A percentile compares a stretch with the other conserved stretches of the same genome.
Conservation (phyloP, 768 basidiomycete genomes). For the Suillus tomentosus region DNA sequence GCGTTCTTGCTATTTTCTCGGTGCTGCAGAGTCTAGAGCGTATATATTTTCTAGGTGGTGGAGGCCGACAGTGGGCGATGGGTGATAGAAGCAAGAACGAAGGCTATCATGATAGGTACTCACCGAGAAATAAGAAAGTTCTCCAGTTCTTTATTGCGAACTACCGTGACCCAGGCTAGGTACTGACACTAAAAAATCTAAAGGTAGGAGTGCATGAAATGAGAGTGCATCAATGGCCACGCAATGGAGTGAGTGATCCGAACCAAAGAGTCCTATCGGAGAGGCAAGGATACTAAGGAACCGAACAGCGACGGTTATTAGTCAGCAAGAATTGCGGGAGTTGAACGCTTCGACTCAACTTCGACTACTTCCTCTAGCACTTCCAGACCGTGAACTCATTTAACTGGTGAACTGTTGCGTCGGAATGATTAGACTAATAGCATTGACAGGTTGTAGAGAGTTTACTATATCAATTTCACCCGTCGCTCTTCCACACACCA, state of each 20-base stretch:
- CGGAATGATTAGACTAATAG: background rate
- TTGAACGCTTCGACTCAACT: no score
- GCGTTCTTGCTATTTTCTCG: no score
- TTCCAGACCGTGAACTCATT: background rate
- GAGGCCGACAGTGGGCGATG: no score
- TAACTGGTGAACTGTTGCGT: background rate
- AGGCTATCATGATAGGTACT: no score
- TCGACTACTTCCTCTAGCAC: background rate
- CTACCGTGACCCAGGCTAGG: background rate
- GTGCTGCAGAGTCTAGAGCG: no score
- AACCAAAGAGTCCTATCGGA: background rate
- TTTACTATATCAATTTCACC: background rate
- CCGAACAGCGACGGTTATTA: background rate
- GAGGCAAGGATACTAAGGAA: background rate
- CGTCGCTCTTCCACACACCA: background rate
- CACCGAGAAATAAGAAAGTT: no score
- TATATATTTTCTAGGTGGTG: background rate
- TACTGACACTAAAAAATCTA: no score
- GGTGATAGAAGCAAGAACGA: background rate
- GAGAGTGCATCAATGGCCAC: background rate
- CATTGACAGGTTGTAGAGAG: background rate
- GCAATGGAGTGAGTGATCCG: no score
- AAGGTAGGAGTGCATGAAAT: no score
- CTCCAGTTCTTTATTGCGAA: background rate
- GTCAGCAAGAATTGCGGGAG: background rate